phyloP scores from a whole-genome alignment of 2,329 filamentous ascomycete species.

The Cordyceps fumosorosea region DNA sequence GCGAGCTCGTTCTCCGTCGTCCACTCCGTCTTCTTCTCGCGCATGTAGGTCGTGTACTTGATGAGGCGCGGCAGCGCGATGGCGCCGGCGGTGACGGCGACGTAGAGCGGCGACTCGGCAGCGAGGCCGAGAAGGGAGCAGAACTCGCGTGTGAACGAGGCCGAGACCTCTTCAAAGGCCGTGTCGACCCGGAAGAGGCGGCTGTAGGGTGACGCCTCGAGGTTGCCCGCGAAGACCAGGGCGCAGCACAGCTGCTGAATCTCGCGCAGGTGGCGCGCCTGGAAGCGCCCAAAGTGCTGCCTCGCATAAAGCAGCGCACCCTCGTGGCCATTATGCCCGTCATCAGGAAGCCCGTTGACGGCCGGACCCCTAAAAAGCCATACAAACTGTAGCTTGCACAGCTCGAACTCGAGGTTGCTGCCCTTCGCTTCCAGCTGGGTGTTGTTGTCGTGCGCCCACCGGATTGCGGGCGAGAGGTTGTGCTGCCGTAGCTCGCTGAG shows the following conservation, averaged over 20 bases:
- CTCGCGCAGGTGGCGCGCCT: conserved; percentile 66
- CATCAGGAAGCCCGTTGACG: conserved; percentile 49
- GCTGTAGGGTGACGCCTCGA: conserved; percentile 71
- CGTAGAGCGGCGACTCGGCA: conserved; percentile 85
- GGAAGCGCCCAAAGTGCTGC: conserved; percentile 65
- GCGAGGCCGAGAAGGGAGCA: conserved; percentile 86
- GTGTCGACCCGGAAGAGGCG: conserved; percentile 66
- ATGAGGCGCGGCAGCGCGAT: conserved; percentile 84
- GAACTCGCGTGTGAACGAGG: conserved; percentile 90
- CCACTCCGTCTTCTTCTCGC: conserved; percentile 89
- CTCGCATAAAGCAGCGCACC: conserved; percentile 72
- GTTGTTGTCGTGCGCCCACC: conserved; percentile 73
- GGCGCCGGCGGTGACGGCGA: conserved; percentile 84
- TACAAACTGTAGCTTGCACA: conserved; percentile 82
- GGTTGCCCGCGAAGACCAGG: conserved; percentile 71
- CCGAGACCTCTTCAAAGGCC: conserved; percentile 75
- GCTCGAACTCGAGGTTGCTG: conserved; percentile 91
- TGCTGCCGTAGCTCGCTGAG: conserved; percentile 67
- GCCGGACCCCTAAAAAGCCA: conserved; percentile 69
- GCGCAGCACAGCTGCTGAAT: conserved; percentile 76
- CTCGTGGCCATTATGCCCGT: conserved; percentile 46
- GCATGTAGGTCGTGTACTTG: conserved; percentile 83
- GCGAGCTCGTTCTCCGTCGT: conserved; percentile 86
- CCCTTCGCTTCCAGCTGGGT: conserved; percentile 68
- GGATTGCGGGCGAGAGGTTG: conserved; percentile 76